Percentiles rank a stretch among this genome's conserved stretches.
These are phyloP conservation scores for Populus tomentosa DNA, from an alignment of 441 rosid species.

Conservation along the genomic window DNA sequence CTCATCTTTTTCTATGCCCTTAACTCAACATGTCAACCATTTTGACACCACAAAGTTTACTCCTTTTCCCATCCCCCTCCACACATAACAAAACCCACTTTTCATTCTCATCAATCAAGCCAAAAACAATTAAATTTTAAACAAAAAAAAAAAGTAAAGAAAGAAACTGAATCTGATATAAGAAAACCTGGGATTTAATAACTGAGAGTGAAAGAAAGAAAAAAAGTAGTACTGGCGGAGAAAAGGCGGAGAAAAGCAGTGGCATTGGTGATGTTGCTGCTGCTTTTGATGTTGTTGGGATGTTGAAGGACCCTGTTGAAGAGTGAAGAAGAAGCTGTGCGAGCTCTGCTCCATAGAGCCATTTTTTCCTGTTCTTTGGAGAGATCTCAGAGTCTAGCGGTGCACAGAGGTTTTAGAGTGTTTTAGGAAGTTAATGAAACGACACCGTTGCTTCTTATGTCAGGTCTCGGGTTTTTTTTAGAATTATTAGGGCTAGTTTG, in stretches of 20 bases:
- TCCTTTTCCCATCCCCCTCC: background rate
- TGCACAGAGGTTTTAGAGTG: background rate
- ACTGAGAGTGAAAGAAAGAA: background rate
- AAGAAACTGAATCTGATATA: background rate
- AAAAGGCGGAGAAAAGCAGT: background rate
- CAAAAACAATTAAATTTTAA: background rate
- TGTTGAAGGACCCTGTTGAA: background rate
- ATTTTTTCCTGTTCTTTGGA: background rate
- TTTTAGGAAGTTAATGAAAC: background rate
- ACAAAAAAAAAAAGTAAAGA: background rate
- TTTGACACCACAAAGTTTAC: background rate
- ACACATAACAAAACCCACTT: background rate
- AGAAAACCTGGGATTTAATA: background rate
- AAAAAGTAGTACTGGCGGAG: background rate
- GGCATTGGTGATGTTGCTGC: background rate
- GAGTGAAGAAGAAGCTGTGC: background rate
- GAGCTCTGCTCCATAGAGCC: background rate
- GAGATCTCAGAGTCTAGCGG: background rate
- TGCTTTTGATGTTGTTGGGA: background rate
- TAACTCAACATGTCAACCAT: background rate
- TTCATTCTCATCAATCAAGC: background rate
- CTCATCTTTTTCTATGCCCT: background rate
- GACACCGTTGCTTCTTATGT: background rate
- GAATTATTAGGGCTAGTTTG: background rate
- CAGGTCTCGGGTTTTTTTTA: no score